Evolutionary conservation across 495 filamentous ascomycete species (phyloP).

Genomic region (Sabuloglossum arenarium): DNA sequence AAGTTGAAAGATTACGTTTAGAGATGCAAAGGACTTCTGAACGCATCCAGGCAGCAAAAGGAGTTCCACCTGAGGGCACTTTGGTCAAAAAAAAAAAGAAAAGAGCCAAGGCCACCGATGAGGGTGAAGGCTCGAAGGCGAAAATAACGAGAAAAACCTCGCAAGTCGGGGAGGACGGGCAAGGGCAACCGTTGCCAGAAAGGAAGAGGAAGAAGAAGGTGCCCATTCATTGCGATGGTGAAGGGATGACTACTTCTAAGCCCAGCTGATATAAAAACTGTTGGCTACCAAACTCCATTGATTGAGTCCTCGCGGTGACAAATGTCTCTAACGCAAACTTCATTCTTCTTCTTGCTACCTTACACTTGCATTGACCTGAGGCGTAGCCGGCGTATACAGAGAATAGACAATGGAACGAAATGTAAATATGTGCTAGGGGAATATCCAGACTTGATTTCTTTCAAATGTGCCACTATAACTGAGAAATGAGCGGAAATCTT

Average conservation of each 20-base stretch:
- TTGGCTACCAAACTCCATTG: background rate
- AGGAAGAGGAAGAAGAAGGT: constrained; percentile 5
- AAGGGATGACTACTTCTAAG: background rate
- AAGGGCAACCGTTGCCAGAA: background rate
- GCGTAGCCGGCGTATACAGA: background rate
- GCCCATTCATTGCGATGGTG: background rate
- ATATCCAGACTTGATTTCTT: no score
- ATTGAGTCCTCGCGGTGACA: background rate
- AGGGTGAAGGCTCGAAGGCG: background rate
- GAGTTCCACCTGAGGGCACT: constrained; percentile 45
- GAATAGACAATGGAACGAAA: background rate
- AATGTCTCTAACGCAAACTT: background rate
- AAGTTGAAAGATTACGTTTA: constrained; percentile 64
- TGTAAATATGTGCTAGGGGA: background rate
- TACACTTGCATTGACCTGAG: background rate
- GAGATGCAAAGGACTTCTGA: constrained; percentile 88
- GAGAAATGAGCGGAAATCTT: no score
- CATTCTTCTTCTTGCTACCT: background rate
- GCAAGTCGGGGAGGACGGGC: background rate
- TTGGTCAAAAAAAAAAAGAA: constrained; percentile 62
- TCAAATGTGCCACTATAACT: no score
- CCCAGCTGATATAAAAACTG: background rate
- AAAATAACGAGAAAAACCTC: constrained; percentile 7
- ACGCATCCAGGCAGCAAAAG: constrained; percentile 48
- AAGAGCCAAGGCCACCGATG: constrained; percentile 14